Percentiles rank a stretch among this genome's conserved stretches.
Conservation (phyloP, 2,329 filamentous ascomycete species). For the Fusarium tanahbumbuense region DNA sequence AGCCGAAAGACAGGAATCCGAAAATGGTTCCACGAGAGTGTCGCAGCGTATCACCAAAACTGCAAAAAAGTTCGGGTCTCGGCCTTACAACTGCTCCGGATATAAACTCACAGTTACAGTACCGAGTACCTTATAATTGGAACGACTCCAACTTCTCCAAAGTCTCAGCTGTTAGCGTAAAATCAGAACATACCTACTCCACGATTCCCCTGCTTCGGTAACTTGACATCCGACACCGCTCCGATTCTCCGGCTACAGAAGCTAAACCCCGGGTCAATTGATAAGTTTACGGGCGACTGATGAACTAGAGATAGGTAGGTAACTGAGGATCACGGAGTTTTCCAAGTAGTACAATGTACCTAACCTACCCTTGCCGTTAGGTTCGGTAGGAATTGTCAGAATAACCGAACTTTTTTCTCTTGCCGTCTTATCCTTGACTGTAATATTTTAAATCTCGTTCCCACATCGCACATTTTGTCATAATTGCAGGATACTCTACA, state of each 20-base stretch:
- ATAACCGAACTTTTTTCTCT: not conserved
- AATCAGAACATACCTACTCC: not conserved
- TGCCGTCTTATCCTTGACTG: not conserved
- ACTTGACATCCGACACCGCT: slow-evolving; percentile 23
- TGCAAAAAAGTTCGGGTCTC: slow-evolving; percentile 34
- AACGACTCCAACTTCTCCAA: slow-evolving; percentile 25
- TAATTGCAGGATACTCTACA: not conserved
- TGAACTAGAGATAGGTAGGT: slow-evolving; percentile 6
- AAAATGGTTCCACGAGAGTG: slow-evolving; percentile 9
- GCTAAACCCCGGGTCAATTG: slow-evolving; percentile 26
- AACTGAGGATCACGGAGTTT: slow-evolving; percentile 31
- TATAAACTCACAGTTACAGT: slow-evolving; percentile 10
- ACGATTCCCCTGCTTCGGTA: slow-evolving; percentile 31
- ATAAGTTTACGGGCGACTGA: slow-evolving; percentile 10
- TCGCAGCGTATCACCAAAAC: slow-evolving; percentile 16
- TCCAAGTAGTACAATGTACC: slow-evolving; percentile 4
- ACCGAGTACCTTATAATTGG: not conserved
- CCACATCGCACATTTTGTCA: slow-evolving; percentile 10
- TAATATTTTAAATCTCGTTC: slow-evolving; percentile 5
- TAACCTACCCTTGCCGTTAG: slow-evolving; percentile 15
- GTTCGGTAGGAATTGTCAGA: slow-evolving; percentile 21
- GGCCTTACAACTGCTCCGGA: slow-evolving; percentile 37
- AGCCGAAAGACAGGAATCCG: not conserved
- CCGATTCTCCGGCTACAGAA: slow-evolving; percentile 29
- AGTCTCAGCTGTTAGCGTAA: slow-evolving; percentile 21